phyloP scores from a whole-genome alignment of 2,329 filamentous ascomycete species.

The Seiridium unicorne region DNA sequence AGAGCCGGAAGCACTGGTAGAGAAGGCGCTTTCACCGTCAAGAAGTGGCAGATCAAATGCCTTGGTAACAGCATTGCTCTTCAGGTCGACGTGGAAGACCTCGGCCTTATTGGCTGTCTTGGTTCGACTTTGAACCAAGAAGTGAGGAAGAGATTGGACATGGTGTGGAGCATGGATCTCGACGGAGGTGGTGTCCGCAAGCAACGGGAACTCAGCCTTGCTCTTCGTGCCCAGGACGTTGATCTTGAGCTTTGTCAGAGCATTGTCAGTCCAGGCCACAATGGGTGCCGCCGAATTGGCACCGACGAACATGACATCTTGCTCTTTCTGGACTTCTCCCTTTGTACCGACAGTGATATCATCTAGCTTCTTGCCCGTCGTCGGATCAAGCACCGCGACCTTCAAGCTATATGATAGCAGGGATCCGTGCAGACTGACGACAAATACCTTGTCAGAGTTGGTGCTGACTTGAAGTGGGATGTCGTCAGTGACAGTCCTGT shows the following conservation, averaged over 20 bases:
- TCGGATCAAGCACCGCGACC: conserved; percentile 69
- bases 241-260: conserved; percentile 62
- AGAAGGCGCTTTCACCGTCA: conserved; percentile 70
- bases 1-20: conserved; percentile 71
- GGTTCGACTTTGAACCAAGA: conserved; percentile 79
- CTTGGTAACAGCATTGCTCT: conserved; percentile 67
- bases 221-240: conserved; percentile 66
- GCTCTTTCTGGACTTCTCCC: conserved; percentile 62
- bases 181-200: conserved; percentile 46
- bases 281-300: conserved; percentile 74
- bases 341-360: conserved; percentile 74
- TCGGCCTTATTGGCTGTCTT: conserved; percentile 73
- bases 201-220: conserved; percentile 53
- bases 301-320: conserved; percentile 72
- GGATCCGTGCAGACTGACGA: conserved; percentile 71
- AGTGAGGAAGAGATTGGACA: conserved; percentile 72
- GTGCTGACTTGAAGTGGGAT: conserved; percentile 72
- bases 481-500: conserved; percentile 66
- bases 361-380: conserved; percentile 69
- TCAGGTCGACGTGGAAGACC: conserved; percentile 79
- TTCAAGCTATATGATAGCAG: conserved; percentile 73
- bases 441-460: conserved; percentile 69
- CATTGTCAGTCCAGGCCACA: conserved; percentile 70
- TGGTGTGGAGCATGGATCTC: conserved; percentile 74
- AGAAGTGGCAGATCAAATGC: conserved; percentile 77